These are phyloP conservation scores for Sphagnum fallax DNA, from an alignment of 228 moss, liverwort and hornwort genomes.

Conservation along the genomic window DNA sequence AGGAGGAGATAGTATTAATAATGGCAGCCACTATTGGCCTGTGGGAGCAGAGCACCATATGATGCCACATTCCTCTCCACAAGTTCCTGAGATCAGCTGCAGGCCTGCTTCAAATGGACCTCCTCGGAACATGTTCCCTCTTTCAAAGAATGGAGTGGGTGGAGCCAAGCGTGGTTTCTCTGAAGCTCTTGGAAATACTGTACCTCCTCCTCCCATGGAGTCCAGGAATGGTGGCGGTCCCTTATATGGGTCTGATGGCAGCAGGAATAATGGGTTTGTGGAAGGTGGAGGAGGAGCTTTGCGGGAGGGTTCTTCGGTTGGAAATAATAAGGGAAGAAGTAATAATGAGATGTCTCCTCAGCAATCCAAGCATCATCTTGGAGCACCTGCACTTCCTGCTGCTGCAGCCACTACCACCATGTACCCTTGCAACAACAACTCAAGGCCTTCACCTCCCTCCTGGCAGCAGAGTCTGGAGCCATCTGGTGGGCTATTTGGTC, in stretches of 20 bases:
- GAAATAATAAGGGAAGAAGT: slow-evolving; percentile 23
- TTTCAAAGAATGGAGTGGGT: slow-evolving; percentile 46
- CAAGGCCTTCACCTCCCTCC: slow-evolving; percentile 5
- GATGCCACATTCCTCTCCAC: not conserved
- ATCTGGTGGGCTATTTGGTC: slow-evolving; percentile 38
- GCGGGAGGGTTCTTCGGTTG: slow-evolving; percentile 32
- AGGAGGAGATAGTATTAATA: not conserved
- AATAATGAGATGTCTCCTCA: slow-evolving; percentile 24
- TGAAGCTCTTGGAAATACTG: slow-evolving; percentile 41
- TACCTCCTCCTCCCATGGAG: slow-evolving; percentile 14
- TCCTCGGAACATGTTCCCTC: slow-evolving; percentile 21
- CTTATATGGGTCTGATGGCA: no score
- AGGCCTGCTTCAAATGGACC: slow-evolving; percentile 18
- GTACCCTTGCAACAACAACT: slow-evolving; percentile 17
- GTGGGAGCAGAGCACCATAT: slow-evolving; percentile 7
- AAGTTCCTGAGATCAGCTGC: slow-evolving; percentile 37
- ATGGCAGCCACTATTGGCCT: slow-evolving; percentile 9
- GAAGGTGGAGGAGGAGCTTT: not conserved
- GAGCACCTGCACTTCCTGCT: slow-evolving; percentile 5
- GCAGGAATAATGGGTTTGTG: not conserved
- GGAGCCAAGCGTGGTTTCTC: slow-evolving; percentile 64
- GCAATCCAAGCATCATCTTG: slow-evolving; percentile 28
- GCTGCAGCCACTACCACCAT: not conserved
- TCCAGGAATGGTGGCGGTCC: slow-evolving; percentile 2
- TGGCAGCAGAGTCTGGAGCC: slow-evolving; percentile 29